Percentiles rank a stretch among this genome's conserved stretches.
Conservation (phyloP, 23 red algal species). For the Gracilaria vermiculophylla region DNA sequence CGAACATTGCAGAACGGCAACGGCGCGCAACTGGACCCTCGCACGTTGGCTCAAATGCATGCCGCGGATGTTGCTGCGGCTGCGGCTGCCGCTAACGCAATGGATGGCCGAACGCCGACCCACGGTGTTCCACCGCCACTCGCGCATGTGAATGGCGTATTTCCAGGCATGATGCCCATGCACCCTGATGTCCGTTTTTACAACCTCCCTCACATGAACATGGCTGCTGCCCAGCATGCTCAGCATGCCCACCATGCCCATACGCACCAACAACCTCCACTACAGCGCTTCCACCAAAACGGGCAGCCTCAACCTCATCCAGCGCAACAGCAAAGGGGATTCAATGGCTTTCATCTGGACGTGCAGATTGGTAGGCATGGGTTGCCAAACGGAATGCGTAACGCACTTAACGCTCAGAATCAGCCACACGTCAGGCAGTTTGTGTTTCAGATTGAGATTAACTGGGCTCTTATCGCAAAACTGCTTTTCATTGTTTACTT, state of each 20-base stretch:
- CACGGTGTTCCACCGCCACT: not conserved
- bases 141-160: not conserved
- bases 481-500: slow-evolving; percentile 66
- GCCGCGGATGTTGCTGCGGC: not conserved
- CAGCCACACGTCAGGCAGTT: slow-evolving; percentile 45
- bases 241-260: not conserved
- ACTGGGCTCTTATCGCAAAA: slow-evolving; percentile 74
- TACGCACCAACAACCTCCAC: not conserved
- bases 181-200: slow-evolving; percentile 2
- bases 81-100: not conserved
- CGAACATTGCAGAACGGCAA: slow-evolving; percentile 1
- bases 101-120: not conserved
- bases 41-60: slow-evolving; percentile 1
- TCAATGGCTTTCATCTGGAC: slow-evolving; percentile 35
- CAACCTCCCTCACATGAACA: not conserved
- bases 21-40: slow-evolving; percentile 1
- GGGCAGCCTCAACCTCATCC: not conserved
- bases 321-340: not conserved
- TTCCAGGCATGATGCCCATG: not conserved
- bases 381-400: not conserved
- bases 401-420: not conserved
- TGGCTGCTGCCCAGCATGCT: not conserved
- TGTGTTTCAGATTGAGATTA: slow-evolving; percentile 75
- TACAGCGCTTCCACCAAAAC: not conserved
- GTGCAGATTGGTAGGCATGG: slow-evolving; percentile 9